A percentile compares a stretch with the other conserved stretches of the same genome.
These are phyloP conservation scores for Mycena epipterygia DNA, from an alignment of 768 basidiomycete genomes.

Conservation along the genomic window DNA sequence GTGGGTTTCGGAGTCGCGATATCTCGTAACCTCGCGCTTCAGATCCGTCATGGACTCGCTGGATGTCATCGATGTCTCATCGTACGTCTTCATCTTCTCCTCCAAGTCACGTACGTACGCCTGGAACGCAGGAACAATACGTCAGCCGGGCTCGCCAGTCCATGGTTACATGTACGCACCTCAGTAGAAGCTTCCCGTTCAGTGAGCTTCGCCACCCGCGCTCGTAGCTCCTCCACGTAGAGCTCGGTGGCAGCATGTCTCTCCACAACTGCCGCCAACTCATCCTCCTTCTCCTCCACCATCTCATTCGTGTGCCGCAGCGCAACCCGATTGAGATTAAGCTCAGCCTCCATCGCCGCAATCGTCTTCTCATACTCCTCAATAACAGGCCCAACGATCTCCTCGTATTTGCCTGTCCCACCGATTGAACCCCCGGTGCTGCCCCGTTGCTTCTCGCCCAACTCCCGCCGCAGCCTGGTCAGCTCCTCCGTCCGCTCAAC, in stretches of 20 bases:
- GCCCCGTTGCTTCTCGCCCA: constrained; percentile 79
- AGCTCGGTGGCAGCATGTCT: constrained; percentile 84
- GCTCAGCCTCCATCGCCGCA: constrained; percentile 92
- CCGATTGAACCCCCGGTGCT: constrained; percentile 72
- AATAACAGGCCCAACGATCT: constrained; percentile 97
- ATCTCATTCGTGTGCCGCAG: constrained; percentile 93
- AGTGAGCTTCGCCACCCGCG: constrained; percentile 82
- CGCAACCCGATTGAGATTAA: constrained; percentile 89
- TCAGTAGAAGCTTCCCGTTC: constrained; percentile 95
- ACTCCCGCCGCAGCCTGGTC: constrained; percentile 81
- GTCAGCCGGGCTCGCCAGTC: not conserved
- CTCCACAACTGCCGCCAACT: constrained; percentile 74
- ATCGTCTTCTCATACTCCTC: constrained; percentile 99
- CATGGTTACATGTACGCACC: constrained; percentile 63
- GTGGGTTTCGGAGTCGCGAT: constrained; percentile 81
- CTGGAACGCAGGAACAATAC: constrained; percentile 56
- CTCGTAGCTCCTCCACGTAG: constrained; percentile 89
- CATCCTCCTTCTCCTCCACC: constrained; percentile 92
- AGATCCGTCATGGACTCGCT: constrained; percentile 87
- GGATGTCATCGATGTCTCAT: constrained; percentile 83
- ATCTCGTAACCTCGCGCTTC: constrained; percentile 83
- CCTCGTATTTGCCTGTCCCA: constrained; percentile 86
- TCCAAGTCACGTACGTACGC: constrained; percentile 95
- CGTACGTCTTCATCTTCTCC: constrained; percentile 87
- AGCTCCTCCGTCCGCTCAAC: constrained; percentile 92